These are phyloP conservation scores for Amaranthus tricolor DNA, from an alignment of 179 eudicot genomes.

Conservation along the genomic window DNA sequence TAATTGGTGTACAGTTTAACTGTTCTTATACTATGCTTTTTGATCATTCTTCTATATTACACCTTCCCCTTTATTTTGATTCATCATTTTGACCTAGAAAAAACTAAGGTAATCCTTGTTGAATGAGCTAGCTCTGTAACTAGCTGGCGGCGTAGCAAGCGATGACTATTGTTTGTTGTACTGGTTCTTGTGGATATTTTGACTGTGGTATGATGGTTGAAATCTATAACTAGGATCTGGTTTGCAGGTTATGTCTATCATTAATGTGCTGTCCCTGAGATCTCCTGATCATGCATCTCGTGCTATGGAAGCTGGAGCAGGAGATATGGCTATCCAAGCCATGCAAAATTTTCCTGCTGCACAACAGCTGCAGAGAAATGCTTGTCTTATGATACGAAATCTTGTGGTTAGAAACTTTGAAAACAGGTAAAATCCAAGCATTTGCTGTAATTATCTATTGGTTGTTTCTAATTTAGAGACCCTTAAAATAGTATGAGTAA, in stretches of 20 bases:
- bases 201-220: background rate
- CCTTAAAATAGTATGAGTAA: background rate
- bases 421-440: constrained; percentile 51
- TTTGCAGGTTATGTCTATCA: constrained; percentile 72
- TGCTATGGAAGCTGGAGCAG: constrained; percentile 97
- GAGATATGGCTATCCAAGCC: constrained; percentile 88
- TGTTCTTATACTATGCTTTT: background rate
- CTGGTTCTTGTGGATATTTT: background rate
- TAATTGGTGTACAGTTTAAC: background rate
- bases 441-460: background rate
- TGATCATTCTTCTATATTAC: background rate
- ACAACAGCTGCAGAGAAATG: constrained; percentile 64
- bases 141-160: background rate
- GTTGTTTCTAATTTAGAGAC: background rate
- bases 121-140: background rate
- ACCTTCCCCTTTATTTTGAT: background rate
- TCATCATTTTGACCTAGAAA: background rate
- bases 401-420: constrained; percentile 90
- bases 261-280: constrained; percentile 67
- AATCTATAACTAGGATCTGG: background rate
- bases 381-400: constrained; percentile 91
- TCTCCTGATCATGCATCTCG: constrained; percentile 79
- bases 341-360: constrained; percentile 79
- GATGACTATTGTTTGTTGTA: background rate
- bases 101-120: background rate